These are phyloP conservation scores for Volvox africanus DNA, from an alignment of 139 green algal genomes.

Conservation along the genomic window DNA sequence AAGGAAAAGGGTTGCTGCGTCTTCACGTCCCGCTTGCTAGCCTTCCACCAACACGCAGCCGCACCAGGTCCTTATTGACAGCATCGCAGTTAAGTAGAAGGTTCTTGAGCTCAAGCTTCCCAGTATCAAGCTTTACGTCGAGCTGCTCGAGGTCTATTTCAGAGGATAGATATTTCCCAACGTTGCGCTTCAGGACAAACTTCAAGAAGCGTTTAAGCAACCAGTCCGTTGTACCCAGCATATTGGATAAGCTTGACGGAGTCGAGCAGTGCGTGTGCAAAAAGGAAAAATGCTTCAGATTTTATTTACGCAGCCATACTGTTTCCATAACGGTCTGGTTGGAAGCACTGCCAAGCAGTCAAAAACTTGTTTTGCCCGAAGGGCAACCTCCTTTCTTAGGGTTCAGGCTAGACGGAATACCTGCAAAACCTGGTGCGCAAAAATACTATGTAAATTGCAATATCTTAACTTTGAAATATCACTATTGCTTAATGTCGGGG, in stretches of 20 bases:
- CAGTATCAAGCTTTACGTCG: conserved; percentile 73
- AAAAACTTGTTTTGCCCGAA: too few relatives aligned
- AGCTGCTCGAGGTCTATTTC: conserved; percentile 84
- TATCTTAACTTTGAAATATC: too few relatives aligned
- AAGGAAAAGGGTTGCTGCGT: conserved; percentile 1
- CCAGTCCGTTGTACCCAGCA: conserved; percentile 45
- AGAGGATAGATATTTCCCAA: conserved; percentile 67
- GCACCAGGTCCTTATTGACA: conserved; percentile 78
- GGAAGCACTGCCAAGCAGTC: too few relatives aligned
- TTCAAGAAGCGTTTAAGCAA: conserved; percentile 80
- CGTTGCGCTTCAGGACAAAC: conserved; percentile 76
- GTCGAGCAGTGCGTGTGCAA: not conserved
- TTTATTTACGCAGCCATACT: not conserved
- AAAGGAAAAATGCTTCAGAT: not conserved
- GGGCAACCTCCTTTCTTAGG: too few relatives aligned
- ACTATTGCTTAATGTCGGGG: too few relatives aligned
- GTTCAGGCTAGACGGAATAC: too few relatives aligned
- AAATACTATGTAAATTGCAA: too few relatives aligned
- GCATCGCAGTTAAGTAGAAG: conserved; percentile 77
- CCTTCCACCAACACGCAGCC: not conserved
- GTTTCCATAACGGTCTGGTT: too few relatives aligned
- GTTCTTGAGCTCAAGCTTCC: conserved; percentile 75
- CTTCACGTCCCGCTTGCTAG: not conserved
- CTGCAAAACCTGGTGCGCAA: too few relatives aligned
- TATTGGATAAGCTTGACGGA: not conserved